Evolutionary conservation across 1,284 basidiomycete genomes (phyloP).

Genomic region (Apiotrichum brassicae): DNA sequence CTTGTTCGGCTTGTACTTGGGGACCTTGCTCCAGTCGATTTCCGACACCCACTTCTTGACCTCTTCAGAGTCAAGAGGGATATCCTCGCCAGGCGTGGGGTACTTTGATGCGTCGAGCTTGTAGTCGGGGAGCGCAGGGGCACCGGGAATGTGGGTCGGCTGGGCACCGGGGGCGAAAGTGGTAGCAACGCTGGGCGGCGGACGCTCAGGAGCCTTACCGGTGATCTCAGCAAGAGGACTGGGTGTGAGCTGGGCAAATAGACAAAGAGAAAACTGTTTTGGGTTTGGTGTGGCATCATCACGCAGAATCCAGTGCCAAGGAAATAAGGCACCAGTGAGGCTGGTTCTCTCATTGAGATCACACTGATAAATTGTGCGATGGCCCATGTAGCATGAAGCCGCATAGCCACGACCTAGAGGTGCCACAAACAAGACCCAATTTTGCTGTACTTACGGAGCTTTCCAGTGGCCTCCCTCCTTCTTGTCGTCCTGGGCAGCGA

Average conservation of each 20-base stretch:
- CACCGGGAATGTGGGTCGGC: constrained; percentile 41
- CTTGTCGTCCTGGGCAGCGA: too few relatives aligned
- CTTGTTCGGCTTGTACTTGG: constrained; percentile 26
- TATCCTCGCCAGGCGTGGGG: constrained; percentile 61
- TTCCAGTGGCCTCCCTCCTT: too few relatives aligned
- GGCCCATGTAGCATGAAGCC: too few relatives aligned
- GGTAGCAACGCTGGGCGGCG: constrained; percentile 51
- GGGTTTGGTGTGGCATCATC: too few relatives aligned
- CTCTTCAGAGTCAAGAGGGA: constrained; percentile 60
- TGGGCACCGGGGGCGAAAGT: constrained; percentile 36
- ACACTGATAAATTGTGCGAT: too few relatives aligned
- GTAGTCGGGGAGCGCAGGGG: constrained; percentile 44
- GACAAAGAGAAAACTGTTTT: too few relatives aligned
- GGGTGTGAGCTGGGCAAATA: background rate
- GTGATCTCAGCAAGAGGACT: constrained; percentile 56
- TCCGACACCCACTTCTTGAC: constrained; percentile 68
- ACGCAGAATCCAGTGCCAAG: too few relatives aligned
- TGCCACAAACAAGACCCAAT: too few relatives aligned
- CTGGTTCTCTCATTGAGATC: too few relatives aligned
- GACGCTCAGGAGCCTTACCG: constrained; percentile 58
- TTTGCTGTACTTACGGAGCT: too few relatives aligned
- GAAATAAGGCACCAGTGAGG: too few relatives aligned
- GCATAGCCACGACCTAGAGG: too few relatives aligned
- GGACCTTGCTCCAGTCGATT: constrained; percentile 35
- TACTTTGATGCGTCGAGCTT: constrained; percentile 48